phyloP scores from a whole-genome alignment of 352 stramenopile species.

The Saprolegnia parasitica region DNA sequence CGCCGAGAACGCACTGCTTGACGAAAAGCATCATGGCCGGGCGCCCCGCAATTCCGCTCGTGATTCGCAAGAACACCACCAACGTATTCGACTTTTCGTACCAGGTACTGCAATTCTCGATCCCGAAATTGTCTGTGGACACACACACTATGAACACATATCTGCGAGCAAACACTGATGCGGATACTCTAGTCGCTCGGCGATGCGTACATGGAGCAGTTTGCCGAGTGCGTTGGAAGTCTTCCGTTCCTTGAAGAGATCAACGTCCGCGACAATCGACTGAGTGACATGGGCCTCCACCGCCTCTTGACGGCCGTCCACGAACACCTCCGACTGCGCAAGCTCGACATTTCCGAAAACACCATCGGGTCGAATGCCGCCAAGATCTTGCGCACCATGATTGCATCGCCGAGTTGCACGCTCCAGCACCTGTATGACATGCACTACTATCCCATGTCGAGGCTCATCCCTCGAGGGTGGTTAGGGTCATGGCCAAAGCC shows the following conservation, averaged over 20 bases:
- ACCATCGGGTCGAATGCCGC: conserved; percentile 55
- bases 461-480: background rate
- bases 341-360: conserved; percentile 70
- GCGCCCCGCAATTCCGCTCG: conserved; percentile 53
- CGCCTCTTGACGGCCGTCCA: conserved; percentile 51
- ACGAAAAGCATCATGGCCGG: conserved; percentile 43
- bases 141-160: too few relatives aligned
- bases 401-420: conserved; percentile 52
- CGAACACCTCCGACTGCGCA: conserved; percentile 41
- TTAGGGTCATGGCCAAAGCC: conserved; percentile 55
- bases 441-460: background rate
- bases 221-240: conserved; percentile 46
- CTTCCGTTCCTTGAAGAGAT: conserved; percentile 73
- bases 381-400: conserved; percentile 49
- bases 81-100: conserved; percentile 81
- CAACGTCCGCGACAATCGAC: conserved; percentile 80
- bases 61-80: conserved; percentile 53
- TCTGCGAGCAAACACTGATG: too few relatives aligned
- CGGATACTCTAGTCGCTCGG: conserved; percentile 50
- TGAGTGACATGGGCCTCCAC: conserved; percentile 72
- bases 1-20: conserved; percentile 56
- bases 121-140: conserved; percentile 48
- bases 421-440: conserved; percentile 45
- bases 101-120: conserved; percentile 59
- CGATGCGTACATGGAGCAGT: conserved; percentile 56